These are phyloP conservation scores for Aphanoascus verrucosus DNA, from an alignment of 2,329 filamentous ascomycete genomes.

Conservation along the genomic window DNA sequence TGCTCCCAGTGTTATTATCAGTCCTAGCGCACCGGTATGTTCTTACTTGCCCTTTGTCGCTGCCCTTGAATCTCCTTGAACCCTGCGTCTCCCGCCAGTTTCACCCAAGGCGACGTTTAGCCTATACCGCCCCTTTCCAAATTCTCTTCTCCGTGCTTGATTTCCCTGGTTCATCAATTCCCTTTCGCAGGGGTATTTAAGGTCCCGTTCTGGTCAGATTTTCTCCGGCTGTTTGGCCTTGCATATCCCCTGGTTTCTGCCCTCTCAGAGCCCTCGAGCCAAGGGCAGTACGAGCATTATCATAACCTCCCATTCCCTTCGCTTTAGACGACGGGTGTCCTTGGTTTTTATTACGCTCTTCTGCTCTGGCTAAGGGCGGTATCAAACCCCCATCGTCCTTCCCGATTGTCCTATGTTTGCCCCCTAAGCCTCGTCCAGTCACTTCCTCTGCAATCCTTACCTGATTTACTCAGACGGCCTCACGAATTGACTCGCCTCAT, in stretches of 20 bases:
- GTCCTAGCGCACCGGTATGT: constrained; percentile 81
- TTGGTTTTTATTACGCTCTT: background rate
- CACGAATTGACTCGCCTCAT: background rate
- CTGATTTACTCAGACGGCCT: background rate
- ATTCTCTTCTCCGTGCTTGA: background rate
- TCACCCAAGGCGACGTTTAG: background rate
- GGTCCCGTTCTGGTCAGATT: background rate
- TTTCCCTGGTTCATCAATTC: background rate
- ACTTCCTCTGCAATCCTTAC: background rate
- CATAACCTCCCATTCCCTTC: background rate
- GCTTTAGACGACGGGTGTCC: background rate
- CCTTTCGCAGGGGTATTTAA: no score
- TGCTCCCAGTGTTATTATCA: constrained; percentile 85
- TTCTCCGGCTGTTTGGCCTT: background rate
- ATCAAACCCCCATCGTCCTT: background rate
- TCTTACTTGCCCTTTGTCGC: constrained; percentile 10
- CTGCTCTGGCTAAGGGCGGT: background rate
- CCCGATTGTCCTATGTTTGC: background rate
- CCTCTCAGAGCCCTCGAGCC: background rate
- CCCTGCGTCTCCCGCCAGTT: background rate
- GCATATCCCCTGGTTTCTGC: background rate
- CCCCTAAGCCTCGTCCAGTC: background rate
- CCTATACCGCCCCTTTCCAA: background rate
- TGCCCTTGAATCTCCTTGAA: background rate
- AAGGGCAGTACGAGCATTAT: background rate